Evolutionary conservation across 228 moss, liverwort and hornwort species (phyloP).

Genomic region (Sphagnum magellanicum): DNA sequence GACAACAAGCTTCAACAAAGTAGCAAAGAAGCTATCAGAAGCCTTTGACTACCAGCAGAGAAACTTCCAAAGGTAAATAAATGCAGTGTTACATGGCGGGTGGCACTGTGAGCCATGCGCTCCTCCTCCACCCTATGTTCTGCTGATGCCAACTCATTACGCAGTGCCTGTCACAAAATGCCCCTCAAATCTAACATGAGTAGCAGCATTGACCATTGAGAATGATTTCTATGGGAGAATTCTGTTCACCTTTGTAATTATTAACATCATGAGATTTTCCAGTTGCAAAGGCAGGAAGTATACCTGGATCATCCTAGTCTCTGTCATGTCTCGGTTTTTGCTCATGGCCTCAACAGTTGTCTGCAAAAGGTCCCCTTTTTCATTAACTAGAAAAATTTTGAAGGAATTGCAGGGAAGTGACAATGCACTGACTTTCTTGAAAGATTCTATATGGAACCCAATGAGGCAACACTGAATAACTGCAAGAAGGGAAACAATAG

Average conservation of each 20-base stretch:
- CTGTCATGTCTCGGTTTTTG: slow-evolving; percentile 11
- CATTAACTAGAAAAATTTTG: no score
- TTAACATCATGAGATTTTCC: no score
- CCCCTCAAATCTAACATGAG: not conserved
- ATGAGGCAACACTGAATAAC: no score
- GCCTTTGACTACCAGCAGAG: not conserved
- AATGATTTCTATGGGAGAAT: not conserved
- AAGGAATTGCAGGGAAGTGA: no score
- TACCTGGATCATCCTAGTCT: slow-evolving; percentile 11
- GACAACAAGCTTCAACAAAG: not conserved
- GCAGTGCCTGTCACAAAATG: slow-evolving; percentile 6
- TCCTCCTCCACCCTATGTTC: slow-evolving; percentile 13
- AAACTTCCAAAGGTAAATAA: not conserved
- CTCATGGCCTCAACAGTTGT: slow-evolving; percentile 7
- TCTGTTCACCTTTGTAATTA: no score
- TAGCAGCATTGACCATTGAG: not conserved
- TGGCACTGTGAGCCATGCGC: slow-evolving; percentile 6
- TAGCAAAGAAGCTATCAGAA: not conserved
- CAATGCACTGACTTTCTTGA: no score
- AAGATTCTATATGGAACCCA: no score
- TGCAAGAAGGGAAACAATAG: no score
- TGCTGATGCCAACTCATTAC: slow-evolving; percentile 7
- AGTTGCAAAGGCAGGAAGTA: no score
- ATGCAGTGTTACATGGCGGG: slow-evolving; percentile 4
- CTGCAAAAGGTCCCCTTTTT: not conserved